phyloP scores from a whole-genome alignment of 108 stramenopile species.

The Pinguiococcus pyrenoidosus region DNA sequence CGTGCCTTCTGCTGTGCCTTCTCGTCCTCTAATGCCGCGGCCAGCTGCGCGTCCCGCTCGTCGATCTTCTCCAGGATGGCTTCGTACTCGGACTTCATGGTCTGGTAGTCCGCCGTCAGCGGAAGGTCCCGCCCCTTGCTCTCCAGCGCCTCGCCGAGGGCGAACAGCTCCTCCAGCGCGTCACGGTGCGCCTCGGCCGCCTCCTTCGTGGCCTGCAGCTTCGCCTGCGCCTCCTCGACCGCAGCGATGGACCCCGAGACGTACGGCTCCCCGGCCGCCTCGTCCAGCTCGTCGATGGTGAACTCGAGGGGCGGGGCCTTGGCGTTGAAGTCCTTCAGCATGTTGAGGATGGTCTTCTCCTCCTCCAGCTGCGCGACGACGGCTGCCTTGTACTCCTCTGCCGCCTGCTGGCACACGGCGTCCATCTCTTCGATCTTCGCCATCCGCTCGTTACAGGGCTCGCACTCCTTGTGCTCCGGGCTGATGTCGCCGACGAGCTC shows the following conservation, averaged over 20 bases:
- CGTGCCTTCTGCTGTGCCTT: not conserved
- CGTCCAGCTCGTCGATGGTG: constrained; percentile 1
- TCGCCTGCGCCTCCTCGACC: not conserved
- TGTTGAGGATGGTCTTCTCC: not conserved
- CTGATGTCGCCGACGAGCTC: not conserved
- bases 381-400: too few relatives aligned
- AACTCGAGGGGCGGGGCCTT: constrained; percentile 6
- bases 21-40: not conserved
- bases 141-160: not conserved
- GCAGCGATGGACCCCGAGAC: not conserved
- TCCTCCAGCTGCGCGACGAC: not conserved
- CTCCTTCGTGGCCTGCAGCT: not conserved
- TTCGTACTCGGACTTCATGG: constrained; percentile 1
- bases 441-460: not conserved
- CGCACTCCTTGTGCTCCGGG: not conserved
- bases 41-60: not conserved
- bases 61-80: not conserved
- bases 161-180: not conserved
- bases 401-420: not conserved
- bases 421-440: not conserved
- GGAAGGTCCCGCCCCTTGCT: not conserved
- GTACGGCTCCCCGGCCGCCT: not conserved
- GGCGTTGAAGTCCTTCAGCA: not conserved
- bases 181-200: not conserved
- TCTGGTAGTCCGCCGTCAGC: too few relatives aligned